These are phyloP conservation scores for Ophiognomonia clavigignenti-juglandacearum DNA, from an alignment of 2,329 filamentous ascomycete genomes.

Conservation along the genomic window DNA sequence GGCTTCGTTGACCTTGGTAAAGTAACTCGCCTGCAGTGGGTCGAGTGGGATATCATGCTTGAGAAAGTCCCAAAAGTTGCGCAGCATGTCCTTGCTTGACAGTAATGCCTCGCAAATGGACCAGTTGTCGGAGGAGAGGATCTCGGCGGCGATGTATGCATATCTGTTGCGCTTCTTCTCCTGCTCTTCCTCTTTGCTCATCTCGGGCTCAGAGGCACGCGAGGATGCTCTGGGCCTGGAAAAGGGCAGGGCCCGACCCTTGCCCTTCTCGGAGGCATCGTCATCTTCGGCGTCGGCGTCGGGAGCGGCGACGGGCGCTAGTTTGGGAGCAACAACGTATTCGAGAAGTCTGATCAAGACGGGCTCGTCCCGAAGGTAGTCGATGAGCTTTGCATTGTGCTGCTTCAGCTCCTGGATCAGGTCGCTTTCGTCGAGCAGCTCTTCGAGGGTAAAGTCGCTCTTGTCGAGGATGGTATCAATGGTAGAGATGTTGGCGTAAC, in stretches of 20 bases:
- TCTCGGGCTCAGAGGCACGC: conserved; percentile 40
- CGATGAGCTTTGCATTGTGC: conserved; percentile 95
- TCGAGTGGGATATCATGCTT: conserved; percentile 81
- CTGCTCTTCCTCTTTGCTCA: conserved; percentile 62
- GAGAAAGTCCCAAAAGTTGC: conserved; percentile 87
- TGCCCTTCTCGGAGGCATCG: conserved; percentile 40
- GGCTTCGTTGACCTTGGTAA: conserved; percentile 98
- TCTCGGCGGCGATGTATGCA: conserved; percentile 87
- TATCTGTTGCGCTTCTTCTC: conserved; percentile 93
- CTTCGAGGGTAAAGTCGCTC: conserved; percentile 90
- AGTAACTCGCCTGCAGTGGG: conserved; percentile 92
- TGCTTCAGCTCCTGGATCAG: conserved; percentile 97
- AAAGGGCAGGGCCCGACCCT: conserved; percentile 39
- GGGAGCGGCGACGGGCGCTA: conserved; percentile 50
- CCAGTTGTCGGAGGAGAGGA: conserved; percentile 94
- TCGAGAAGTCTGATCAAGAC: conserved; percentile 81
- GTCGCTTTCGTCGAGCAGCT: conserved; percentile 92
- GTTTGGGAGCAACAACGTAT: conserved; percentile 81
- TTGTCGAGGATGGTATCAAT: conserved; percentile 97
- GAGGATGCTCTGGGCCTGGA: conserved; percentile 51
- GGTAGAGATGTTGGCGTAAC: conserved; percentile 94
- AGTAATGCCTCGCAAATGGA: conserved; percentile 91
- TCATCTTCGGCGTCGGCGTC: conserved; percentile 44
- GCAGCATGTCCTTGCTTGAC: conserved; percentile 73
- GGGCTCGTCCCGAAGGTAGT: conserved; percentile 85